phyloP scores from a whole-genome alignment of 306 rosid species.

The Coriaria nepalensis region DNA sequence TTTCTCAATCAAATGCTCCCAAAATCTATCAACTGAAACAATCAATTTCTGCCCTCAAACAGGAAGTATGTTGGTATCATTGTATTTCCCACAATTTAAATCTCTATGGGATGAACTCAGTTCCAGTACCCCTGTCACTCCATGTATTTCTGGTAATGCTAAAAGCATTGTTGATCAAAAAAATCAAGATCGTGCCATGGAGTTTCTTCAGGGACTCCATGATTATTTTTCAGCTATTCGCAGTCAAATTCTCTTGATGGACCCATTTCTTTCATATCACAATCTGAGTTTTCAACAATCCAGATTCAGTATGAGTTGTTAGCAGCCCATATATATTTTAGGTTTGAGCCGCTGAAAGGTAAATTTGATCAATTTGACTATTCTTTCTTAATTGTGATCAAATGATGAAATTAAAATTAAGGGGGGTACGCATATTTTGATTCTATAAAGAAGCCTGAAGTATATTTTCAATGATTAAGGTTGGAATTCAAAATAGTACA shows the following conservation, averaged over 20 bases:
- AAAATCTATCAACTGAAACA: conserved; percentile 2
- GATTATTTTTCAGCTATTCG: not conserved
- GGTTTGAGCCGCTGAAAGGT: too few relatives aligned
- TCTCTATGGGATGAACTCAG: not conserved
- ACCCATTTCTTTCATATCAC: conserved; percentile 2
- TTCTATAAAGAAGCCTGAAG: too few relatives aligned
- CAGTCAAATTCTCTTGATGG: conserved; percentile 10
- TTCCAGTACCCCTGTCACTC: too few relatives aligned
- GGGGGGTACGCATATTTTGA: too few relatives aligned
- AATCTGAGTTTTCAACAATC: too few relatives aligned
- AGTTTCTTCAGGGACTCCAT: conserved; percentile 10
- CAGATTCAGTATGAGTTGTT: too few relatives aligned
- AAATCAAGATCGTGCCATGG: conserved; percentile 5
- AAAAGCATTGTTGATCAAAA: not conserved
- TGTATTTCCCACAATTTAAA: not conserved
- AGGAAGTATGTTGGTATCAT: not conserved
- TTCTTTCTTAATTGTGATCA: too few relatives aligned
- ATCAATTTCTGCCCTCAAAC: not conserved
- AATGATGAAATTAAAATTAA: too few relatives aligned
- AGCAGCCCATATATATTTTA: too few relatives aligned
- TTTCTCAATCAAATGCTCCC: conserved; percentile 5
- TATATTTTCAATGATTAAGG: too few relatives aligned
- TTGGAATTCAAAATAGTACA: too few relatives aligned
- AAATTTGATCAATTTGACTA: too few relatives aligned
- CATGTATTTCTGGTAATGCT: conserved; percentile 1